Percentiles rank a stretch among this genome's conserved stretches.
Evolutionary conservation across 2,329 filamentous ascomycete genomes (phyloP).

Genomic region (Rutstroemia sp.): DNA sequence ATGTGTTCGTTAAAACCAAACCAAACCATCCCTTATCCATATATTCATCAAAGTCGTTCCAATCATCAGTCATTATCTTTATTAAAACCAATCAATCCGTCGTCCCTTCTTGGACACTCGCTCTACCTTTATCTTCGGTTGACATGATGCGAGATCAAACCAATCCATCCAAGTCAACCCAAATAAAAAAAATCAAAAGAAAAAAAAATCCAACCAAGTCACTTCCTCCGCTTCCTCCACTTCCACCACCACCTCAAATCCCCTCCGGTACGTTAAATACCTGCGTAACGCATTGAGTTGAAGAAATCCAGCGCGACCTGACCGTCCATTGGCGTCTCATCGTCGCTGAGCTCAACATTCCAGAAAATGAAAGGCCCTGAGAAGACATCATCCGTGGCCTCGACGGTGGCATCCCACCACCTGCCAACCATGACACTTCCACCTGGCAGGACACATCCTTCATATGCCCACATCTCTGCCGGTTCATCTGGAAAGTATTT

Average conservation of each 20-base stretch:
- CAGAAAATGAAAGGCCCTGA: slow-evolving; percentile 32
- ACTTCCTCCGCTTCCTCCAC: not conserved
- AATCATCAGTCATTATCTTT: too few species aligned
- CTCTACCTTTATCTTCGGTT: not conserved
- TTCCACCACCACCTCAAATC: not conserved
- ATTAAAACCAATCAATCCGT: too few species aligned
- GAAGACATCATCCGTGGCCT: slow-evolving; percentile 2
- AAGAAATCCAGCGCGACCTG: slow-evolving; percentile 21
- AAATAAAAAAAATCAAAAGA: too few species aligned
- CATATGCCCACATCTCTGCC: slow-evolving; percentile 36
- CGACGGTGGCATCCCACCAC: slow-evolving; percentile 36
- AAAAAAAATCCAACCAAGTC: too few species aligned
- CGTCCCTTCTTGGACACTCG: too few species aligned
- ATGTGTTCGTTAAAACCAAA: too few species aligned
- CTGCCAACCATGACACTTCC: slow-evolving; percentile 40
- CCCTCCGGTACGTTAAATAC: not conserved
- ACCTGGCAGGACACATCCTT: slow-evolving; percentile 40
- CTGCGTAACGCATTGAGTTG: not conserved
- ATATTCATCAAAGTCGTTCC: too few species aligned
- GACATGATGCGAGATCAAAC: not conserved
- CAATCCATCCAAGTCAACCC: not conserved
- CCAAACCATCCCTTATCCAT: too few species aligned
- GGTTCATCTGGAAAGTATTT: slow-evolving; percentile 33
- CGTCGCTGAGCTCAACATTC: slow-evolving; percentile 23
- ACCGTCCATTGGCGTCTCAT: slow-evolving; percentile 9